phyloP scores from a whole-genome alignment of 192 early-diverging fungal species.

The Kickxella alabastrina region DNA sequence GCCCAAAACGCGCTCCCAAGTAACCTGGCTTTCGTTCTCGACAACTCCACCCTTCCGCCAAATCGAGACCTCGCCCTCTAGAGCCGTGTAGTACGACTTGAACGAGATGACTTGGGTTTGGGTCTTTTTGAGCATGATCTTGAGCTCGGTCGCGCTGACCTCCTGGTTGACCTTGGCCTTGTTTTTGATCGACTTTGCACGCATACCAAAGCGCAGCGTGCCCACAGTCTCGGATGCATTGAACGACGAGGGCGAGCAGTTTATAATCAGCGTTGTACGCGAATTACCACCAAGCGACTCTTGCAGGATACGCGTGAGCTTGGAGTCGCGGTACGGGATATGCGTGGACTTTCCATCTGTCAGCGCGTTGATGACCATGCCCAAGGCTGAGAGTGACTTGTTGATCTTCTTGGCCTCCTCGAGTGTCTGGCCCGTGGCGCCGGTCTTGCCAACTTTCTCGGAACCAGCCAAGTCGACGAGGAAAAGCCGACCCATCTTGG shows the following conservation, averaged over 20 bases:
- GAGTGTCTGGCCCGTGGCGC: constrained; percentile 95
- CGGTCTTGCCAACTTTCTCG: constrained; percentile 96
- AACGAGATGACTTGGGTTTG: constrained; percentile 77
- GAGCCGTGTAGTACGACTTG: constrained; percentile 74
- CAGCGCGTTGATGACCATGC: constrained; percentile 99
- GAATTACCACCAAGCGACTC: constrained; percentile 99
- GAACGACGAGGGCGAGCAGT: constrained; percentile 95
- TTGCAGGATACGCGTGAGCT: constrained; percentile 98
- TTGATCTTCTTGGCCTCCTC: constrained; percentile 99
- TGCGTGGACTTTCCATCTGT: constrained; percentile 99
- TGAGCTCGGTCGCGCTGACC: constrained; percentile 90
- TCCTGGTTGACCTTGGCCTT: constrained; percentile 99
- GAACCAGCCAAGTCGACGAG: constrained; percentile 99
- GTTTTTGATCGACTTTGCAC: constrained; percentile 99
- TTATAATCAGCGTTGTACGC: constrained; percentile 97
- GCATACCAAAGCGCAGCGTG: constrained; percentile 95
- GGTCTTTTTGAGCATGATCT: constrained; percentile 86
- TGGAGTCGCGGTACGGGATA: constrained; percentile 98
- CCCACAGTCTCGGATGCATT: constrained; percentile 94
- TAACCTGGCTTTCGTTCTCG: constrained; percentile 55
- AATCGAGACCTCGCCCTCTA: constrained; percentile 84
- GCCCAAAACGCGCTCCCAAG: constrained; percentile 40
- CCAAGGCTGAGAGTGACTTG: constrained; percentile 93
- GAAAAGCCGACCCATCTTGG: constrained; percentile 87
- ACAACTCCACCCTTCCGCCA: constrained; percentile 84